A percentile compares a stretch with the other conserved stretches of the same genome.
Evolutionary conservation across 2,329 filamentous ascomycete species (phyloP).

Genomic region (Trichoderma sp.): DNA sequence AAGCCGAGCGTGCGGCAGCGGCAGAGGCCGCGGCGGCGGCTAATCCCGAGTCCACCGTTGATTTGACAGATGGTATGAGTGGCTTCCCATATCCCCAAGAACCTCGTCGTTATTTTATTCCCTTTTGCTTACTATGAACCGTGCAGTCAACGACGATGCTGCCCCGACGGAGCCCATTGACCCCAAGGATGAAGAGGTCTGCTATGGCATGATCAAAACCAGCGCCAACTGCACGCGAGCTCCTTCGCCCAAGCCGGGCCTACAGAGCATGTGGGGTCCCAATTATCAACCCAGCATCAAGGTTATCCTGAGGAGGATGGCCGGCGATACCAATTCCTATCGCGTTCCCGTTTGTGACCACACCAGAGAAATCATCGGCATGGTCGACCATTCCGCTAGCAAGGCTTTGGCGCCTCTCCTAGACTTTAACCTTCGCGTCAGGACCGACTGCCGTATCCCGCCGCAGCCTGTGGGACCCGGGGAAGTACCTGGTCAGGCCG

Average conservation of each 20-base stretch:
- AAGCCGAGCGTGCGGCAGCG: constrained; percentile 33
- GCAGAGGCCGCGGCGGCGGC: neutral
- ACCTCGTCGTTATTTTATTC: constrained; percentile 6
- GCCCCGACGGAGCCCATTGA: constrained; percentile 43
- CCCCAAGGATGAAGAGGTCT: constrained; percentile 67
- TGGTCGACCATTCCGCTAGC: constrained; percentile 66
- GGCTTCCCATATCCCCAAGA: constrained; percentile 6
- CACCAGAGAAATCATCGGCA: constrained; percentile 68
- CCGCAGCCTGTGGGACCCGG: constrained; percentile 58
- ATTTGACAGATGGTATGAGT: constrained; percentile 51
- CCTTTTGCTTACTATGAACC: neutral
- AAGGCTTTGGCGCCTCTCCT: constrained; percentile 68
- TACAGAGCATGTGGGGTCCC: constrained; percentile 55
- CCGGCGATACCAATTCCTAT: constrained; percentile 50
- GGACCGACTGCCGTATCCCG: constrained; percentile 69
- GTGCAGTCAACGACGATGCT: constrained; percentile 49
- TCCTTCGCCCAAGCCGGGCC: constrained; percentile 64
- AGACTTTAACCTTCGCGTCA: constrained; percentile 63
- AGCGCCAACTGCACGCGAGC: constrained; percentile 64
- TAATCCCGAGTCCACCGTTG: constrained; percentile 45
- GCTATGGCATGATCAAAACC: constrained; percentile 73
- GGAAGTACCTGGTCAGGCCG: constrained; percentile 62
- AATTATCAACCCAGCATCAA: constrained; percentile 71
- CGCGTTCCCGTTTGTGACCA: constrained; percentile 73
- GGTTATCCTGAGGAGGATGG: constrained; percentile 61